Evolutionary conservation across 306 rosid genomes (phyloP).

Genomic region (Calophaca sinica): DNA sequence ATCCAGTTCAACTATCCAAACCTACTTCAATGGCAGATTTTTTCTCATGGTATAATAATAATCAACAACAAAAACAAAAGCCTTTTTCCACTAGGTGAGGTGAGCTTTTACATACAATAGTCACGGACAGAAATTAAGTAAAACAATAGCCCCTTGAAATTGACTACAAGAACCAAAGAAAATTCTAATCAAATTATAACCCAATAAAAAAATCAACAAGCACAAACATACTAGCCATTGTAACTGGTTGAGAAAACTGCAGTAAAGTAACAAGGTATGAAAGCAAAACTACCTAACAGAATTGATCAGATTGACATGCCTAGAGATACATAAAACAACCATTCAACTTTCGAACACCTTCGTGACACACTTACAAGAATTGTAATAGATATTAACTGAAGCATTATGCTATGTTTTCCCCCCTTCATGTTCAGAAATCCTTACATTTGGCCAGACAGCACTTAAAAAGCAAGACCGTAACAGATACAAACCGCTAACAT

Average conservation of each 20-base stretch:
- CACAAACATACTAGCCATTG: neutral
- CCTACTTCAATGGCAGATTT: slow-evolving; percentile 20
- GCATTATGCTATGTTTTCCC: neutral
- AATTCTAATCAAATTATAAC: neutral
- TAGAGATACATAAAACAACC: neutral
- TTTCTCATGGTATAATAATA: neutral
- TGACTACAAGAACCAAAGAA: neutral
- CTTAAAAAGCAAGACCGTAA: neutral
- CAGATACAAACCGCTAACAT: too few relatives aligned
- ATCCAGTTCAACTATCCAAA: slow-evolving; percentile 1
- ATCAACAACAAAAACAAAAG: neutral
- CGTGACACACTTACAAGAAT: neutral
- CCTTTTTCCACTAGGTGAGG: neutral
- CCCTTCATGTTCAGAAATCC: too few relatives aligned
- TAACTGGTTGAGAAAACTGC: neutral
- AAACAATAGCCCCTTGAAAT: slow-evolving; percentile 1
- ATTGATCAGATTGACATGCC: neutral
- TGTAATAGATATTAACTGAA: neutral
- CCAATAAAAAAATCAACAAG: neutral
- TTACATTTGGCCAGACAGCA: neutral
- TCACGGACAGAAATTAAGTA: neutral
- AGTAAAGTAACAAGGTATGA: neutral
- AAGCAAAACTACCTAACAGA: neutral
- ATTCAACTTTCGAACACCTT: neutral
- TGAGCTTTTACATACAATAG: neutral